Evolutionary conservation across 2,329 filamentous ascomycete species (phyloP).

Genomic region (Parafenestella ontariensis): DNA sequence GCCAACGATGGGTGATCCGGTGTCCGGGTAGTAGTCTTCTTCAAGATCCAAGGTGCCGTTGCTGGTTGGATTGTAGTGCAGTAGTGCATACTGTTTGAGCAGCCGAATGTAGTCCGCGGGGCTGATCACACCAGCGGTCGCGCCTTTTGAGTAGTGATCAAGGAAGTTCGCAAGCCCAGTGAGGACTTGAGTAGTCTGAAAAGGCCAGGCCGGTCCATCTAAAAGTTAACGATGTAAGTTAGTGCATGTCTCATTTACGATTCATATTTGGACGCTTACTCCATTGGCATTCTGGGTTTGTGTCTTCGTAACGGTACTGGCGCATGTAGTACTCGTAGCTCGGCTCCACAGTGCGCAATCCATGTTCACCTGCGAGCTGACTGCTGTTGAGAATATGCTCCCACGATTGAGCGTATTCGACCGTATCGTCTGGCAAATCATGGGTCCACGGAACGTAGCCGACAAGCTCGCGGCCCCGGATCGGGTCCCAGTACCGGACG

Average conservation of each 20-base stretch:
- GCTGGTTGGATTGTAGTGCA: constrained; percentile 49
- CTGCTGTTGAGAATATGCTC: constrained; percentile 46
- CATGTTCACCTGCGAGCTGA: constrained; percentile 45
- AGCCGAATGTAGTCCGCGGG: constrained; percentile 47
- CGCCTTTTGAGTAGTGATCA: constrained; percentile 48
- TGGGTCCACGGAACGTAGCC: constrained; percentile 55
- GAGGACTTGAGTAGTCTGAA: constrained; percentile 53
- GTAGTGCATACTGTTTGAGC: constrained; percentile 49
- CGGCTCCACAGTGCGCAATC: constrained; percentile 54
- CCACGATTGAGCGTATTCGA: constrained; percentile 49
- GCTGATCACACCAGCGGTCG: constrained; percentile 28
- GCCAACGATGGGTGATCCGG: constrained; percentile 52
- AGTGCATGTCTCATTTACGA: not conserved
- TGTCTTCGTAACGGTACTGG: constrained; percentile 51
- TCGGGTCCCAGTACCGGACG: constrained; percentile 51
- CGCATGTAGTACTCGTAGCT: constrained; percentile 56
- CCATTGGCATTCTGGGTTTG: constrained; percentile 53
- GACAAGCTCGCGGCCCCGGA: constrained; percentile 54
- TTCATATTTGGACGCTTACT: constrained; percentile 15
- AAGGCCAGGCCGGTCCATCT: constrained; percentile 54
- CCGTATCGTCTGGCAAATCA: constrained; percentile 50
- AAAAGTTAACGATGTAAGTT: not conserved
- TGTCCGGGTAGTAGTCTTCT: constrained; percentile 55
- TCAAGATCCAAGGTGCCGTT: constrained; percentile 48
- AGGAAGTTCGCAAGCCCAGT: constrained; percentile 53